Evolutionary conservation across 2,329 filamentous ascomycete species (phyloP), one percentile per base, ranked within the genome.

Genomic region (Penicillium sp.): DNA sequence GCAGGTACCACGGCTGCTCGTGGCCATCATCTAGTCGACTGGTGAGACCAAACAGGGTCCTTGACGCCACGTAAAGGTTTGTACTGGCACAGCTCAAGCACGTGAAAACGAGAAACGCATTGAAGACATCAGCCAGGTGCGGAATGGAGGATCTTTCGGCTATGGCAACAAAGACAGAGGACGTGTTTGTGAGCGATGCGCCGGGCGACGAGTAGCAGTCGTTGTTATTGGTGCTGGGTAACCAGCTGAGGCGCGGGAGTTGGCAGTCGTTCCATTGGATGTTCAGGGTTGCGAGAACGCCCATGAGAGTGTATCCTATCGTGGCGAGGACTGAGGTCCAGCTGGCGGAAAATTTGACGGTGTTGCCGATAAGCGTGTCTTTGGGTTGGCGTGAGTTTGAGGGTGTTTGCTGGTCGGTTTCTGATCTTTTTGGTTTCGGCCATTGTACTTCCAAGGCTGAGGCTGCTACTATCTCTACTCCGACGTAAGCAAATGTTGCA

Each of bases 61-160:
- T 61, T 0, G 71, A 72, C 2, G 70, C 66, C 16, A 72, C 65
- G 48, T 71, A 73, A 2, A 73, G 64, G 35, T 67, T 68, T 1
- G 70, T 71, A 55, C 68, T 69, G 3, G 70, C 68, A 3, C 64
- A 64, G 30, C 67, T 69, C 1, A 73, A 42, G 1, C 64, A 65
- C 1, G 68, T 67, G 46, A 69, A 64, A 0, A 73, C 60, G 1
- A 73, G 59, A 14, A 65, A 65, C 0, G 60, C 60, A 26, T 67
- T 71, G 42, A 73, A 60, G 16, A 69, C 52, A 33, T 62, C 60
- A 0, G 53, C 62, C 1, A 68, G 47, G 14, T 64, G 60, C 1
- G 59, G 61, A 3, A 68, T 66, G 0, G 47, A 16, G 0, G 66
- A 66, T 20, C 52, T 40, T 1, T 47, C 24, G 1, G 66, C 66